phyloP scores from a whole-genome alignment of 164 flowering plant genomes.

The Amborella trichopoda region DNA sequence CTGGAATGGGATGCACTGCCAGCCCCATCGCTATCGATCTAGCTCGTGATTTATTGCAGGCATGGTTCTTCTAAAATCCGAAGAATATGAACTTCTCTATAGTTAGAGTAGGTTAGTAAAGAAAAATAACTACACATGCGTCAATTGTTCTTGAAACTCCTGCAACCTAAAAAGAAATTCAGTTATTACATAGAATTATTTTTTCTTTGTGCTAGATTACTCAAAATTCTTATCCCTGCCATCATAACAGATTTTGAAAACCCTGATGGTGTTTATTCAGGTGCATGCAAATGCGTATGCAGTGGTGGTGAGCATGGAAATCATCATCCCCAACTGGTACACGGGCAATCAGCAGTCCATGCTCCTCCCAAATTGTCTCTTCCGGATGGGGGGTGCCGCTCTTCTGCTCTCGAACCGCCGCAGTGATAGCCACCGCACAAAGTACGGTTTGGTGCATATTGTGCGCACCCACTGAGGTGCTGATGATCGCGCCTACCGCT shows the following conservation, averaged over 20 bases:
- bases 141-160: no score
- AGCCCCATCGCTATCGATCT: conserved; percentile 11
- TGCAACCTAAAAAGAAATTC: no score
- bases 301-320: conserved; percentile 75
- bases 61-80: no score
- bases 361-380: conserved; percentile 79
- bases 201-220: no score
- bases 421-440: conserved; percentile 46
- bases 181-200: no score
- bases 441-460: conserved; percentile 8
- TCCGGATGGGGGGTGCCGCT: conserved; percentile 87
- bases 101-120: no score
- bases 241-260: no score
- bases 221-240: no score
- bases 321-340: conserved; percentile 81
- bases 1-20: conserved; percentile 19
- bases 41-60: conserved; percentile 11
- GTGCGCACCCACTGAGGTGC: conserved; percentile 13
- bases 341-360: conserved; percentile 74
- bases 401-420: conserved; percentile 63
- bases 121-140: no score
- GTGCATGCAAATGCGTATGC: conserved; percentile 8
- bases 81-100: no score
- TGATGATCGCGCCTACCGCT: conserved; percentile 10
- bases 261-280: no score